These are phyloP conservation scores for Botryosphaeria dothidea DNA, from an alignment of 2,329 filamentous ascomycete genomes.

Conservation along the genomic window DNA sequence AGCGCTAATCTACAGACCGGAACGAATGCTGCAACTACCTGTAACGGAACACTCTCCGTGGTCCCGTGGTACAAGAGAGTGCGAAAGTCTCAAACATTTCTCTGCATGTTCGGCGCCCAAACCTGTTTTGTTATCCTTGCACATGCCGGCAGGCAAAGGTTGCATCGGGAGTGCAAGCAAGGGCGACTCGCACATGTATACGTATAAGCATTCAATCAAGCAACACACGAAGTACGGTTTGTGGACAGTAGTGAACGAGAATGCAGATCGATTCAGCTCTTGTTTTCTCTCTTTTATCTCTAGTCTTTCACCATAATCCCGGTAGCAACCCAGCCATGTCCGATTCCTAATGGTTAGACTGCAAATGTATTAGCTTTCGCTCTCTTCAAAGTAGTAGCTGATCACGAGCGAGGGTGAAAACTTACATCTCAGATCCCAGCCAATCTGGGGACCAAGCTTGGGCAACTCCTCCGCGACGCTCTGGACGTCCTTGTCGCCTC, in stretches of 20 bases:
- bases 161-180: background rate
- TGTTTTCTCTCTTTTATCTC: background rate
- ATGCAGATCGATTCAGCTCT: background rate
- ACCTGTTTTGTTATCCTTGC: background rate
- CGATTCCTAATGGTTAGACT: background rate
- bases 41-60: background rate
- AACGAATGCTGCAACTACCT: background rate
- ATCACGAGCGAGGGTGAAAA: constrained; percentile 27
- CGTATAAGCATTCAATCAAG: background rate
- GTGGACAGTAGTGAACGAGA: background rate
- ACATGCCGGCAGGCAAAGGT: background rate
- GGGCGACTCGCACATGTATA: background rate
- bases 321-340: background rate
- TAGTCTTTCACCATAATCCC: background rate
- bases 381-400: background rate
- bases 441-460: constrained; percentile 82
- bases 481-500: constrained; percentile 98
- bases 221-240: too few species aligned
- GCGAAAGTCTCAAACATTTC: background rate
- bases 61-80: background rate
- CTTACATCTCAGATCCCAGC: constrained; percentile 60
- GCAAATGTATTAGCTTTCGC: background rate
- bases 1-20: background rate
- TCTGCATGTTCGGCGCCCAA: background rate
- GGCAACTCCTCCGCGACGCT: constrained; percentile 94